Conservation (phyloP, 768 basidiomycete species). For the Mycena capillaripes region DNA sequence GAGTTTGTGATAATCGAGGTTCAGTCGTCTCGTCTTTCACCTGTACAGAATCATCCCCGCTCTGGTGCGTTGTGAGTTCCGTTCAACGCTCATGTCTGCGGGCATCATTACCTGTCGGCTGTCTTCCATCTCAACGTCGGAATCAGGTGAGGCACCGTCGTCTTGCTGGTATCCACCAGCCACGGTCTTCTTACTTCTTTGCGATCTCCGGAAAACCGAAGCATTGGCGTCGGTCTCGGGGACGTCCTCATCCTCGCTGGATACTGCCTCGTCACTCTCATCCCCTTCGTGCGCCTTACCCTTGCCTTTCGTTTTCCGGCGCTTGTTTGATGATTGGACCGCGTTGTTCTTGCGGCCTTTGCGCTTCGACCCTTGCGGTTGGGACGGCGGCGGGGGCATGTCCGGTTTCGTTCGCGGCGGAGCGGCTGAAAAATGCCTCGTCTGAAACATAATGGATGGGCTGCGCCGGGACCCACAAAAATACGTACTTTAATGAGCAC, state of each 20-base stretch:
- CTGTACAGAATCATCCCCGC: not conserved
- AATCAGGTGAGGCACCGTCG: constrained; percentile 39
- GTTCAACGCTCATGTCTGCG: not conserved
- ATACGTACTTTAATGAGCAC: constrained; percentile 82
- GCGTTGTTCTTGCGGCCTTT: constrained; percentile 39
- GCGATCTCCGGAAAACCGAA: constrained; percentile 44
- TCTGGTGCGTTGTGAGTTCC: constrained; percentile 24
- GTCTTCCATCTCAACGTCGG: constrained; percentile 35
- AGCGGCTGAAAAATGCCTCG: constrained; percentile 55
- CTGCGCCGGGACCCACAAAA: not conserved
- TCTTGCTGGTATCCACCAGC: constrained; percentile 44
- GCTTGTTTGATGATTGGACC: constrained; percentile 45
- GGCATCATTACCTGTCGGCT: constrained; percentile 24
- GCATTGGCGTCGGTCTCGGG: constrained; percentile 37
- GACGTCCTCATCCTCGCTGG: constrained; percentile 41
- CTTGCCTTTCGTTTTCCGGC: constrained; percentile 57
- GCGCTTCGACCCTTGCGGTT: constrained; percentile 27
- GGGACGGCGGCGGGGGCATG: constrained; percentile 9
- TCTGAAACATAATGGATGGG: constrained; percentile 39
- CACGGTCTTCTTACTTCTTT: constrained; percentile 45
- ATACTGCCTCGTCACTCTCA: constrained; percentile 39
- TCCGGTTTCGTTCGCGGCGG: constrained; percentile 35
- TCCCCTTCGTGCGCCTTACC: constrained; percentile 41
- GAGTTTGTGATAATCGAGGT: constrained; percentile 8
- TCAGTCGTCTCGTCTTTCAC: constrained; percentile 39